Evolutionary conservation across 176 grass and related monocot species (phyloP).

Genomic region (Phragmites australis): DNA sequence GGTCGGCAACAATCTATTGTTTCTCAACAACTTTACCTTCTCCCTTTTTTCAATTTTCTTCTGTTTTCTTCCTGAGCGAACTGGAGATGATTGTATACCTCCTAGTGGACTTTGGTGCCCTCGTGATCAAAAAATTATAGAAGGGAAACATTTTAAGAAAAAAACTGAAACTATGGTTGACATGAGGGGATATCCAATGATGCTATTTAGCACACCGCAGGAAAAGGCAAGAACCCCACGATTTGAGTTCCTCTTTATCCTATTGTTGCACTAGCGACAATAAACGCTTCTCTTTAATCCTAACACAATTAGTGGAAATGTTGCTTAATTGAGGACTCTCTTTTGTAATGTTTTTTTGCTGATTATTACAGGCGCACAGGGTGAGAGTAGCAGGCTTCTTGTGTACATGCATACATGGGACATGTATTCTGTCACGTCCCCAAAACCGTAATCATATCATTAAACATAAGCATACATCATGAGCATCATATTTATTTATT

Average conservation of each 20-base stretch:
- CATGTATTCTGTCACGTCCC: too few species aligned
- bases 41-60: slow-evolving; percentile 7
- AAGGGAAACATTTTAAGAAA: not conserved
- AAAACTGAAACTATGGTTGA: slow-evolving; percentile 35
- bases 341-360: slow-evolving; percentile 14
- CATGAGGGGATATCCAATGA: slow-evolving; percentile 30
- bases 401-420: too few species aligned
- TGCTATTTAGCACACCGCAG: slow-evolving; percentile 31
- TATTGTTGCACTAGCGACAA: slow-evolving; percentile 22
- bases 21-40: slow-evolving; percentile 15
- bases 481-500: too few species aligned
- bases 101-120: slow-evolving; percentile 36
- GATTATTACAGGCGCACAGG: too few species aligned
- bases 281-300: slow-evolving; percentile 35
- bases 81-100: slow-evolving; percentile 26
- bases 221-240: slow-evolving; percentile 30
- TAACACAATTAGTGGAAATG: slow-evolving; percentile 32
- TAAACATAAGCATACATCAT: too few species aligned
- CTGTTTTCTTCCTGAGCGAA: slow-evolving; percentile 2
- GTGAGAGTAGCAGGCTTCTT: too few species aligned
- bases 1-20: slow-evolving; percentile 45
- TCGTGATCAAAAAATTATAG: not conserved
- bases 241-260: slow-evolving; percentile 27
- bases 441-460: too few species aligned
- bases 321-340: not conserved